These are phyloP conservation scores for Coemansia brasiliensis DNA, from an alignment of 192 early-diverging fungal genomes.

Conservation along the genomic window DNA sequence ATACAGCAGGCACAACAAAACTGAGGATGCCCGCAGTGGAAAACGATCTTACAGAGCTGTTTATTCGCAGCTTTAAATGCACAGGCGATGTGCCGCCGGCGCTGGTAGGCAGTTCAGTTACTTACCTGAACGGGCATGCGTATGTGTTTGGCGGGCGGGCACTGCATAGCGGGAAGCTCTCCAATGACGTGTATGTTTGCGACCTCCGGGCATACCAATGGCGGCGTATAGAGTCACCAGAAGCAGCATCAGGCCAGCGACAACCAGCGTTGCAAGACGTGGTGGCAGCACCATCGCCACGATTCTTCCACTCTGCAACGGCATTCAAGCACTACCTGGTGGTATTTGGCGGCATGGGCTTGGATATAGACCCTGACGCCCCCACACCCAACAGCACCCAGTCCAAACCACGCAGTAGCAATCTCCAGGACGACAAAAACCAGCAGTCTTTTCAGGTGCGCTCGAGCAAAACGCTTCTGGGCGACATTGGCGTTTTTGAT, in stretches of 20 bases:
- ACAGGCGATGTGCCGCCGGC: conserved; percentile 73
- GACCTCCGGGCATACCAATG: conserved; percentile 64
- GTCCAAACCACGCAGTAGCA: conserved; percentile 5
- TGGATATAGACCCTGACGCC: conserved; percentile 30
- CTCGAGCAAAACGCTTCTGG: conserved; percentile 63
- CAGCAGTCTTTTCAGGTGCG: conserved; percentile 55
- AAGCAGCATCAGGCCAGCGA: neutral
- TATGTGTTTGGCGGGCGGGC: conserved; percentile 74
- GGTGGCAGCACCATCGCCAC: conserved; percentile 38
- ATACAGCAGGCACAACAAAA: too few species aligned
- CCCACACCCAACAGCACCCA: neutral
- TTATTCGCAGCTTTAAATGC: conserved; percentile 54
- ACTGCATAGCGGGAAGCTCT: conserved; percentile 67
- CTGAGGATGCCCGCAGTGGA: conserved; percentile 35
- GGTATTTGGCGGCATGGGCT: conserved; percentile 82
- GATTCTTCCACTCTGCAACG: conserved; percentile 77
- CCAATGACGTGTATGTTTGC: conserved; percentile 68
- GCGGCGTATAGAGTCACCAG: conserved; percentile 53
- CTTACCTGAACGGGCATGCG: conserved; percentile 59
- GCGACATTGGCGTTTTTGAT: conserved; percentile 69
- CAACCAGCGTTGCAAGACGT: neutral
- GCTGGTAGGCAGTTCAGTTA: conserved; percentile 66
- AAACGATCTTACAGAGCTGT: conserved; percentile 53
- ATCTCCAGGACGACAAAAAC: conserved; percentile 39
- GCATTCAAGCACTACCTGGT: conserved; percentile 64